A percentile compares a stretch with the other conserved stretches of the same genome.
These are phyloP conservation scores for Sphenostylis stenocarpa DNA, from an alignment of 306 rosid genomes.

Conservation along the genomic window DNA sequence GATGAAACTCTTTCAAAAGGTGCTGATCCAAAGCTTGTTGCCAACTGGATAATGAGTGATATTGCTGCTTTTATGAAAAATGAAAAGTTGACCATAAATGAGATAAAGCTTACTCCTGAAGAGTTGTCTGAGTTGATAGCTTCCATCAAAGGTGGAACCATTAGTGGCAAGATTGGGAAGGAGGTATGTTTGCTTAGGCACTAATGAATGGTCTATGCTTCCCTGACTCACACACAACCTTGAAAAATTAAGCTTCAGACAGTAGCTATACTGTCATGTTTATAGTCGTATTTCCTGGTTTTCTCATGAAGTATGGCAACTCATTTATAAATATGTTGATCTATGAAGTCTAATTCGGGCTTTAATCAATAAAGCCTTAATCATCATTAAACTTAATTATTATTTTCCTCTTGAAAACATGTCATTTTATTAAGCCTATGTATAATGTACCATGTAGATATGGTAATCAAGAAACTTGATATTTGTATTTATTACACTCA, in stretches of 20 bases:
- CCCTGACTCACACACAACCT: not conserved
- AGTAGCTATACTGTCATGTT: not conserved
- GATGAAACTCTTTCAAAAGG: constrained; percentile 79
- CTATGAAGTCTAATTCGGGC: not conserved
- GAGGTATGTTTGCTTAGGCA: constrained; percentile 54
- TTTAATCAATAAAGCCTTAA: not conserved
- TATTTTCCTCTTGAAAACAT: not conserved
- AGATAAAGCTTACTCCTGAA: constrained; percentile 74
- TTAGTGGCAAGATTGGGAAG: constrained; percentile 96
- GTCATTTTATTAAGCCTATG: not conserved
- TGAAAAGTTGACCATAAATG: constrained; percentile 76
- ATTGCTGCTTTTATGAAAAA: constrained; percentile 88
- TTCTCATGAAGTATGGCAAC: not conserved
- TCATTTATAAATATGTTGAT: constrained; percentile 4
- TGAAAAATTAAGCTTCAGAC: constrained; percentile 11
- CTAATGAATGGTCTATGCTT: constrained; percentile 1
- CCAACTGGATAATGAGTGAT: constrained; percentile 98
- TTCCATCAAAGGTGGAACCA: constrained; percentile 70
- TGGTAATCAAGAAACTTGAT: not conserved
- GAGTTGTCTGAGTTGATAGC: constrained; percentile 87
- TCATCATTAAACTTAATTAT: not conserved
- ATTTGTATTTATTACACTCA: not conserved
- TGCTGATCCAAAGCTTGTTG: constrained; percentile 81
- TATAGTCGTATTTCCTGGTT: not conserved
- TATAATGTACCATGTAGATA: not conserved